Percentiles rank a stretch among this genome's conserved stretches.
Conservation (phyloP, 768 basidiomycete species). For the Dacryopinax spathularia region DNA sequence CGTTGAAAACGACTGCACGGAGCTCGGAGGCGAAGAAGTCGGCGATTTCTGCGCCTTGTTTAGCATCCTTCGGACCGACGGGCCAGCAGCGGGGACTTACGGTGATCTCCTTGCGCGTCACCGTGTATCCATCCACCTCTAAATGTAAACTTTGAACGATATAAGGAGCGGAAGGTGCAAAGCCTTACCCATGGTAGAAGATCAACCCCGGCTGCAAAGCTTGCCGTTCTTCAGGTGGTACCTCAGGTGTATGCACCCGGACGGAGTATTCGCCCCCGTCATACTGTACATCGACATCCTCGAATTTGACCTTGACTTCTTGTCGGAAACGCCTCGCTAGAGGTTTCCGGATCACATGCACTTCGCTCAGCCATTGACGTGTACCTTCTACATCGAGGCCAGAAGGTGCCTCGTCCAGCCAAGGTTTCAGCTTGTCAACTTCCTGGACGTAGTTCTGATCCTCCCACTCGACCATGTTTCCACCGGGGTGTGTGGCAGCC, state of each 20-base stretch:
- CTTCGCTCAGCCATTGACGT: background rate
- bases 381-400: background rate
- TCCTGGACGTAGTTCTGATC: background rate
- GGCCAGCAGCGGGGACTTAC: background rate
- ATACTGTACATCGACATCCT: background rate
- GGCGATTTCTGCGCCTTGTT: background rate
- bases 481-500: background rate
- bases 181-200: background rate
- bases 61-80: background rate
- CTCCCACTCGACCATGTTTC: background rate
- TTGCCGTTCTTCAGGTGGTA: background rate
- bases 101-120: background rate
- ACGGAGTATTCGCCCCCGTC: background rate
- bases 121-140: background rate
- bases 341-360: background rate
- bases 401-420: background rate
- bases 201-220: background rate
- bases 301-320: background rate
- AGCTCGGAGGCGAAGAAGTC: background rate
- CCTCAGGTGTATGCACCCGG: background rate
- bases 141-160: background rate
- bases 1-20: background rate
- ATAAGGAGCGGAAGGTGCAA: background rate
- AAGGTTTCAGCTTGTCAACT: background rate
- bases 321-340: background rate